A percentile compares a stretch with the other conserved stretches of the same genome.
phyloP scores from a whole-genome alignment of 192 early-diverging fungal species.

The Coemansia sp. region DNA sequence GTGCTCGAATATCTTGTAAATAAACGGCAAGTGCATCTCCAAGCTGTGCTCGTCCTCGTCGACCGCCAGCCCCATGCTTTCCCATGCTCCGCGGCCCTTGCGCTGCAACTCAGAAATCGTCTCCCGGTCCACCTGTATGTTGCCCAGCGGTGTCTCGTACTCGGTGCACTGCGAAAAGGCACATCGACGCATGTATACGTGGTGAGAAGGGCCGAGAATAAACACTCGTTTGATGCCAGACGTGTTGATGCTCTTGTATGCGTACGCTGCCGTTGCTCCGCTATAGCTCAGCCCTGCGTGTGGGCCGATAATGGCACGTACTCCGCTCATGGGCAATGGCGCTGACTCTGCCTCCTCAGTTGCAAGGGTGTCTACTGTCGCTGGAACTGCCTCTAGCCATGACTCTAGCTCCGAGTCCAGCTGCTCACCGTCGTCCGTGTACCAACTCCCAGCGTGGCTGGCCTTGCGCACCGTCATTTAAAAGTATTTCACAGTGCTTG shows the following conservation, averaged over 20 bases:
- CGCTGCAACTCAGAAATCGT: constrained; percentile 63
- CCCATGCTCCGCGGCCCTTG: constrained; percentile 63
- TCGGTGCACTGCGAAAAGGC: constrained; percentile 70
- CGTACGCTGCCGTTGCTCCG: constrained; percentile 88
- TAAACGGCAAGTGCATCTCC: constrained; percentile 95
- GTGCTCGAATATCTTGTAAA: constrained; percentile 76
- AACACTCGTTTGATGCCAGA: constrained; percentile 73
- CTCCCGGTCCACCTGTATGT: constrained; percentile 67
- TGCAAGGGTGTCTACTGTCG: not conserved
- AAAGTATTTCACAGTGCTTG: not conserved
- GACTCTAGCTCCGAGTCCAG: constrained; percentile 30
- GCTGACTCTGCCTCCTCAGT: constrained; percentile 19
- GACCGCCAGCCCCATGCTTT: constrained; percentile 60
- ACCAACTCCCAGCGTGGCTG: constrained; percentile 75
- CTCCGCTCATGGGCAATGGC: constrained; percentile 20
- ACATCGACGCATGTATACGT: constrained; percentile 78
- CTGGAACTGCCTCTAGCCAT: constrained; percentile 43
- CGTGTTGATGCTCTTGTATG: constrained; percentile 74
- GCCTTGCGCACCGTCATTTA: constrained; percentile 47
- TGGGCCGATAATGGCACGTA: constrained; percentile 49
- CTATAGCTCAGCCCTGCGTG: constrained; percentile 93
- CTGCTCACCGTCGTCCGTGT: constrained; percentile 54
- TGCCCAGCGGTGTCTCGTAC: constrained; percentile 89
- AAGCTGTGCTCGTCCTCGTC: constrained; percentile 98
- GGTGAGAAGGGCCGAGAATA: constrained; percentile 93